These are phyloP conservation scores for Elongisporangium prolatum DNA, from an alignment of 352 stramenopile species.

Conservation along the genomic window DNA sequence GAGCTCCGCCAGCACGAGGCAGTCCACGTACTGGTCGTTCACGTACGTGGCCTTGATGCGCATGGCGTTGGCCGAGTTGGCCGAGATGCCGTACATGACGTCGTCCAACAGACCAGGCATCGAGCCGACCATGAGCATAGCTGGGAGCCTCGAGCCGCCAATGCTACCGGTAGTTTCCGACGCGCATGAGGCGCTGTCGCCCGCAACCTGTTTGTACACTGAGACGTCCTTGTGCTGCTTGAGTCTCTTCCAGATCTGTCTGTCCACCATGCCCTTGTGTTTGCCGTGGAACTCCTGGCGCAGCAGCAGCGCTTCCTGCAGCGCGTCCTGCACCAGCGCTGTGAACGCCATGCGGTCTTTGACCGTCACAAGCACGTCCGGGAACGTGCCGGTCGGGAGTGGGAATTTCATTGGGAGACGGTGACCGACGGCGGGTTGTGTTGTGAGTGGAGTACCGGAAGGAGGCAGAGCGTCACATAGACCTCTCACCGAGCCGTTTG, in stretches of 20 bases:
- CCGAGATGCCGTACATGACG: constrained; percentile 35
- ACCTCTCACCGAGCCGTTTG: background rate
- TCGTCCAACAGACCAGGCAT: constrained; percentile 32
- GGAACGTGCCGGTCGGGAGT: constrained; percentile 19
- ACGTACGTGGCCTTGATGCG: constrained; percentile 30
- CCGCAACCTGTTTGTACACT: constrained; percentile 20
- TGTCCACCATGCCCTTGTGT: background rate
- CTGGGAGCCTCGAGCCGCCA: constrained; percentile 3
- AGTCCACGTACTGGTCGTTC: constrained; percentile 19
- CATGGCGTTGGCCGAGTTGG: constrained; percentile 25
- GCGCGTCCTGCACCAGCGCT: constrained; percentile 12
- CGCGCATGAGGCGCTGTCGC: background rate
- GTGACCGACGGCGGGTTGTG: background rate
- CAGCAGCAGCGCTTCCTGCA: constrained; percentile 1
- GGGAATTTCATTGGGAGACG: constrained; percentile 18
- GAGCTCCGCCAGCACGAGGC: constrained; percentile 19
- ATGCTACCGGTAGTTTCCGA: background rate
- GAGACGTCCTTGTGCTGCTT: constrained; percentile 19
- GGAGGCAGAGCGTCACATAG: background rate
- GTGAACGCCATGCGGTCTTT: constrained; percentile 9
- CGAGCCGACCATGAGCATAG: constrained; percentile 22
- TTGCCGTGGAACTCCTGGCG: background rate
- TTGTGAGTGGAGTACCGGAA: background rate
- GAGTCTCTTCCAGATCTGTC: background rate
- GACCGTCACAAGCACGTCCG: constrained; percentile 9